Conservation (phyloP, 2,329 filamentous ascomycete species). For the Kalmusia sp. region DNA sequence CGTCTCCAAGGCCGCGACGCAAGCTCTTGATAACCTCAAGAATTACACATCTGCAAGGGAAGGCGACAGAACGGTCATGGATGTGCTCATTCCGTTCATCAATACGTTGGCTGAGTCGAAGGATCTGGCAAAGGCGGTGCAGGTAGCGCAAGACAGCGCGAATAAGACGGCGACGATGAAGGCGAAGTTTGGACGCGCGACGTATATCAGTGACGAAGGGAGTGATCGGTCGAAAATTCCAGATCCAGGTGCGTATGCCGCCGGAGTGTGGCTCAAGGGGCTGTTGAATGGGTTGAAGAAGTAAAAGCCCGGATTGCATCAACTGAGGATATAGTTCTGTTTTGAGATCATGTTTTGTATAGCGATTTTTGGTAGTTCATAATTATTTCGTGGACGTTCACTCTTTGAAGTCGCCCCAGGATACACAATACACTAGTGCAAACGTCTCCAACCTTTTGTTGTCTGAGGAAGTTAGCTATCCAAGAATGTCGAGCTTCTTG, state of each 20-base stretch:
- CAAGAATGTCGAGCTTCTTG: no score
- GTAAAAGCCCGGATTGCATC: no score
- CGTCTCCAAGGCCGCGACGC: conserved; percentile 50
- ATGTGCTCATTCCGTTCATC: conserved; percentile 89
- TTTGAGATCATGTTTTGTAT: no score
- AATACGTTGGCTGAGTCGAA: conserved; percentile 68
- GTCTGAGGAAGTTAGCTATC: no score
- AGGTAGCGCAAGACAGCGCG: conserved; percentile 76
- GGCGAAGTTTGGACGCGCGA: conserved; percentile 81
- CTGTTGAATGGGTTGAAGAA: conserved; percentile 30
- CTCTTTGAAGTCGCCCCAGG: no score
- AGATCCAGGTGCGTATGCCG: conserved; percentile 77
- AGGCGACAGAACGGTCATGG: conserved; percentile 89
- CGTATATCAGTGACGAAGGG: conserved; percentile 78
- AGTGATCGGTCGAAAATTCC: conserved; percentile 60
- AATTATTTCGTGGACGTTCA: no score
- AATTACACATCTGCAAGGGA: conserved; percentile 85
- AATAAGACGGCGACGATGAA: conserved; percentile 89
- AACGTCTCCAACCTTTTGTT: no score
- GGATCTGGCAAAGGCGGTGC: conserved; percentile 73
- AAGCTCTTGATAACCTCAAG: conserved; percentile 54
- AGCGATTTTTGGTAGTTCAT: no score
- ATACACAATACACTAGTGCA: no score
- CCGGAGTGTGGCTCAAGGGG: conserved; percentile 82
- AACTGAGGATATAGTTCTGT: no score